These are phyloP conservation scores for Elymus sibiricus DNA, from an alignment of 176 grass and related monocot genomes.

Conservation along the genomic window DNA sequence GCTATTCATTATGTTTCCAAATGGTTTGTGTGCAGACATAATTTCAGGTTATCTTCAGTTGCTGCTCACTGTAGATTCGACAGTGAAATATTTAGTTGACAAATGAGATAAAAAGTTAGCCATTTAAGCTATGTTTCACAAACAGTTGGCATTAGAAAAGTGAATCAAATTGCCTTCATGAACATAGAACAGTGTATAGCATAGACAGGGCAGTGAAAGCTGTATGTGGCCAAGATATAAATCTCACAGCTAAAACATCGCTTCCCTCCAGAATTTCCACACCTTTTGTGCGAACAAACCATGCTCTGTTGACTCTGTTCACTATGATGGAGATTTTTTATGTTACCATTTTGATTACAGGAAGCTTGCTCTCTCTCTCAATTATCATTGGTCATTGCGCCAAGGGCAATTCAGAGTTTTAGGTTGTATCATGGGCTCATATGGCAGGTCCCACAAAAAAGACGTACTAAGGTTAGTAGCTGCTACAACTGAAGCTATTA, in stretches of 20 bases:
- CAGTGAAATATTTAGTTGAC: not conserved
- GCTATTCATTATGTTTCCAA: not conserved
- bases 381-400: not conserved
- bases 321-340: not conserved
- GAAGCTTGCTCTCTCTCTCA: constrained; percentile 6
- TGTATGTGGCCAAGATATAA: constrained; percentile 9
- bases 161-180: not conserved
- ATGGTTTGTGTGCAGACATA: not conserved
- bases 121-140: not conserved
- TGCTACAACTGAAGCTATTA: constrained; percentile 13
- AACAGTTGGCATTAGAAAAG: not conserved
- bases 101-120: not conserved
- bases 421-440: not conserved
- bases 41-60: constrained; percentile 14
- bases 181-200: not conserved
- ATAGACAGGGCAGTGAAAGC: not conserved
- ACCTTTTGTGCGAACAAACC: not conserved
- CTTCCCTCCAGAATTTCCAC: not conserved
- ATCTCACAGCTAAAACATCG: not conserved
- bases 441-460: constrained; percentile 4
- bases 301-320: not conserved
- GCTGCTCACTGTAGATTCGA: not conserved
- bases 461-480: not conserved
- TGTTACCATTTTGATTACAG: constrained; percentile 23
- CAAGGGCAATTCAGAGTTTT: not conserved